Base-by-base conservation (phyloP, 2,329 filamentous ascomycete species). In the Fusarium oligoseptatum region DNA sequence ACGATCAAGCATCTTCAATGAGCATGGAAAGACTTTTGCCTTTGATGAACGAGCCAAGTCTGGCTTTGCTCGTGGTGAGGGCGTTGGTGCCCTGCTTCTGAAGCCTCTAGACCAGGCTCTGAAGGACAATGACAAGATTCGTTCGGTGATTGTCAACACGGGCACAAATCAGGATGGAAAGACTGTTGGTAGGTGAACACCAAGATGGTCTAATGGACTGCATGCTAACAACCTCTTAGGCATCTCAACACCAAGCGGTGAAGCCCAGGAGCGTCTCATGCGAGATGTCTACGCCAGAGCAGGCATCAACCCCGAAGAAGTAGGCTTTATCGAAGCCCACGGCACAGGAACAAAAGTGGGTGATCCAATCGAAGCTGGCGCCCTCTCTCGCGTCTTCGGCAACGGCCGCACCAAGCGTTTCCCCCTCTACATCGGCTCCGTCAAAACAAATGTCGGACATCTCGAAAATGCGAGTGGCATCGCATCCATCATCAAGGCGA, bases 381-480 rank as follows among this genome's bases (percentile, higher is more conserved):
- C 62, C 10, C 62, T 71, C 10, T 43, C 8, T 1, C 41, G 56
- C 14, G 61, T 68, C 12, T 71, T 73, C 37, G 64, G 64, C 12
- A 43, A 24, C 10, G 66, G 67, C 15, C 50, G 67, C 12, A 56
- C 56, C 4, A 61, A 48, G 7, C 43, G 66, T 3, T 10, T 69
- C 10, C 66, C 66, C 2, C 32, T 58, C 14, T 58, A 58, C 22
- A 20, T 71, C 1, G 66, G 69, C 2, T 69, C 60, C 15, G 67
- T 74, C 77, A 48, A 78, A 60, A 62, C 70, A 4, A 74, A 74
- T 17, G 66, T 74, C 14, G 70, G 72, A 1, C 70, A 74, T 34
- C 34, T 73, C 27, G 70, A 67, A 36, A 65, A 41, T 1, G 55
- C 64, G 1, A 73, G 70, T 20, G 72, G 67, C 15, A 41, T 71